phyloP scores from a whole-genome alignment of 2,329 filamentous ascomycete genomes.

The Penicillium italicum region DNA sequence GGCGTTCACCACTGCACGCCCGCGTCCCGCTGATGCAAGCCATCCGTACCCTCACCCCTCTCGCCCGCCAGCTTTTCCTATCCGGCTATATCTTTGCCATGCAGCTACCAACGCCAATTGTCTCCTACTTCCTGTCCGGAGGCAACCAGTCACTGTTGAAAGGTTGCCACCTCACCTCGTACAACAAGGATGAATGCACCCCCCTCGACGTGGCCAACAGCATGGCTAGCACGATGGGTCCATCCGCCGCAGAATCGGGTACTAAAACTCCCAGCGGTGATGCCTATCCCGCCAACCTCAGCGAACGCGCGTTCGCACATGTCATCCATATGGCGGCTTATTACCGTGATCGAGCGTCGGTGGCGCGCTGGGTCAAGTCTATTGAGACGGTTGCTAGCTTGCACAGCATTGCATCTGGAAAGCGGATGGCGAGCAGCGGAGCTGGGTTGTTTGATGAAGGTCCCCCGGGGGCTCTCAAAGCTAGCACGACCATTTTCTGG shows the following conservation, averaged over 20 bases:
- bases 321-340: slow-evolving; percentile 52
- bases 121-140: slow-evolving; percentile 45
- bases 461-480: slow-evolving; percentile 48
- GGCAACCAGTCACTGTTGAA: slow-evolving; percentile 50
- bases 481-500: slow-evolving; percentile 53
- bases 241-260: slow-evolving; percentile 45
- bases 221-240: slow-evolving; percentile 52
- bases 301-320: slow-evolving; percentile 42
- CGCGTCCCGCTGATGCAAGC: slow-evolving; percentile 46
- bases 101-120: slow-evolving; percentile 47
- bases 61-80: slow-evolving; percentile 47
- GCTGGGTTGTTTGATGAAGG: slow-evolving; percentile 45
- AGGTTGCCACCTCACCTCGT: slow-evolving; percentile 38
- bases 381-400: slow-evolving; percentile 49
- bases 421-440: slow-evolving; percentile 36
- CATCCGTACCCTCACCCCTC: slow-evolving; percentile 42
- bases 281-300: slow-evolving; percentile 43
- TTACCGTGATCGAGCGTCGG: slow-evolving; percentile 51
- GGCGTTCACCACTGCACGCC: slow-evolving; percentile 43
- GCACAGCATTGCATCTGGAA: slow-evolving; percentile 41
- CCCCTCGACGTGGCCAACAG: slow-evolving; percentile 42
- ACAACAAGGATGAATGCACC: slow-evolving; percentile 35
- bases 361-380: slow-evolving; percentile 50
- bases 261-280: slow-evolving; percentile 30
- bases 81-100: slow-evolving; percentile 57